Evolutionary conservation across 495 filamentous ascomycete species (phyloP).

Genomic region (Aspergillus ostianus): DNA sequence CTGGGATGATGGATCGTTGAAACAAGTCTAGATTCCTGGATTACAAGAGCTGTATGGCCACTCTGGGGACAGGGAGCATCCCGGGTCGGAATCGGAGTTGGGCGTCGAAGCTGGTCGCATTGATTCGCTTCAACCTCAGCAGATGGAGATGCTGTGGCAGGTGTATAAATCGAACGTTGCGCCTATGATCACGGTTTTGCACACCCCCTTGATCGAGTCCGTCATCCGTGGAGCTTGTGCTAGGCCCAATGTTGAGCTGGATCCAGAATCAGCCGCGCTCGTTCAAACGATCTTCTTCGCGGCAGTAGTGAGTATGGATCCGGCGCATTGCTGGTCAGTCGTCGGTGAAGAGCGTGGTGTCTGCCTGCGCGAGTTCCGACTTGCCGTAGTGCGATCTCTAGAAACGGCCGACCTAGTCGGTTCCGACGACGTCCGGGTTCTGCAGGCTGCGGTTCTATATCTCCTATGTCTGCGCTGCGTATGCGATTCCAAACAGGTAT

Average conservation of each 20-base stretch:
- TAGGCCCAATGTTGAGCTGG: conserved; percentile 41
- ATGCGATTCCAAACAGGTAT: conserved; percentile 55
- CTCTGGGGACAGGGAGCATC: conserved; percentile 31
- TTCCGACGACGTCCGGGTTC: conserved; percentile 58
- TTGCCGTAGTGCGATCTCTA: conserved; percentile 66
- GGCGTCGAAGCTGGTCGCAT: neutral
- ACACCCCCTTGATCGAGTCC: conserved; percentile 51
- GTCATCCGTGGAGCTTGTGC: conserved; percentile 23
- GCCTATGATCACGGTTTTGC: conserved; percentile 60
- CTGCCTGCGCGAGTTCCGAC: conserved; percentile 58
- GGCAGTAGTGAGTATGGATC: conserved; percentile 61
- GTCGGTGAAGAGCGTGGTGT: conserved; percentile 11
- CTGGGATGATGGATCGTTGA: neutral
- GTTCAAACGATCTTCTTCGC: conserved; percentile 72
- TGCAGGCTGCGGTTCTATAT: conserved; percentile 72
- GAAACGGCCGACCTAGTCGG: conserved; percentile 64
- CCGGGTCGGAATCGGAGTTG: neutral
- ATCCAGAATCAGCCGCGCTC: conserved; percentile 53
- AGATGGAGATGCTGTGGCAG: conserved; percentile 60
- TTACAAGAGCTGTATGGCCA: conserved; percentile 56
- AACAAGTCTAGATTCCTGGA: conserved; percentile 42
- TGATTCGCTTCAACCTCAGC: conserved; percentile 46
- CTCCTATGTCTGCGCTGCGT: conserved; percentile 54
- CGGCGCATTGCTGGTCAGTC: conserved; percentile 19
- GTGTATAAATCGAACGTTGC: conserved; percentile 63